Evolutionary conservation across 345 rosid genomes (phyloP), one percentile per base, ranked within the genome.

Genomic region (Eucalyptus sp.): DNA sequence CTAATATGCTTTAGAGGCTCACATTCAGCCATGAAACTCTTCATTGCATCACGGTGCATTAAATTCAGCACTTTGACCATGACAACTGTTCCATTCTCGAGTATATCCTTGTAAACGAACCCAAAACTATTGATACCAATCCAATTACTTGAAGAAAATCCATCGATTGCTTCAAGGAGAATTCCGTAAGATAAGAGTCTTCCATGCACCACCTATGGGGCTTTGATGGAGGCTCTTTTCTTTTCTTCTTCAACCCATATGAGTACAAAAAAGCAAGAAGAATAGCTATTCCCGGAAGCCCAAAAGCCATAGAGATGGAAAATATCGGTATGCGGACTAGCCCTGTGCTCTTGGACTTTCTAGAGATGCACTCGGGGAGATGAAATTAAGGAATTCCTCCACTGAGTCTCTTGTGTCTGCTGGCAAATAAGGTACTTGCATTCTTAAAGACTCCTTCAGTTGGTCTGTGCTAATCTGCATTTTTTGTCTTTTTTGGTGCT

Each of bases 381-480:
- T 66, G 12, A 66, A 66, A 31, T 66, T 66, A 33, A 66, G 41
- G 79, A 66, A 8, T 43, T 25, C 88, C 91, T 13, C 56, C 56
- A 7, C 56, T 88, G 9, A 91, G 90, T 62, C 87, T 87, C 18
- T 86, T 27, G n/a, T 93, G 93, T 43, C 95, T 93, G 1, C 22
- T 16, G 54, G 94, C 20, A 6, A 91, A 91, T 46, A 89, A 41
- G 7, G 87, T 88, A 83, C 92, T 94, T 9, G 54, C 87, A 87
- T 92, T 92, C 68, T 31, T 56, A 83, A 94, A 94, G 7, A 90
- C 79, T 14, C 96, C 95, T 81, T 80, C 50, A 33, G 11, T 11
- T 11, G 94, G 95, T 43, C 56, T 52, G 2, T 52, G 2, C 56
- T 0, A 3, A 52, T 9, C 22, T 52, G 4, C 56, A 17, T 76